Base-by-base conservation (phyloP, 331 rosid genomes). In the Prunus yedoensis region DNA sequence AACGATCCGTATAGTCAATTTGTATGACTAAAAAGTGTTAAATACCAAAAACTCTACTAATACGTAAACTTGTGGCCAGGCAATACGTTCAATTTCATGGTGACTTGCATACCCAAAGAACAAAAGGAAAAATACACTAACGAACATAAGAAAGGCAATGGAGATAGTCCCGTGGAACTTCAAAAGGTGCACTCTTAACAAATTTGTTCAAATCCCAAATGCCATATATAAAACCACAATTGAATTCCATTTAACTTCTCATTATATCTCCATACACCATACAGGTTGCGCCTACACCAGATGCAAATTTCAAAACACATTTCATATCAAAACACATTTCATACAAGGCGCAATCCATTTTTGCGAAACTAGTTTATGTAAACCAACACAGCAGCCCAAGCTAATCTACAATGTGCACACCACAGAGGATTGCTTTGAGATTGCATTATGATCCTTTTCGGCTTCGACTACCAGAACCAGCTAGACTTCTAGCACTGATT, bases 381-480 rank as follows among this genome's bases (percentile, higher is more conserved):
- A 74, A 50, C 13, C 43, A 73, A 28, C 63, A 73, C 70, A 32
- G 28, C 54, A 30, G 10, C 70, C 5, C 3, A 74, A 45, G 56
- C 53, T 45, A 38, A 75, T 81, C 51, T 70, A 71, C 68, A 74
- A 52, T 17, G 38, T 61, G 74, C 75, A 76, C 32, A 43, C 49
- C 21, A n/a, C 20, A 3, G 25, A 20, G 9, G 52, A 68, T 61
- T 18, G 3, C 21, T 45, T 32, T 50, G 56, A 32, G 50, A 49
- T 69, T 85, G 83, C 72, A 52, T 50, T 65, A 83, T 23, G 78
- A 77, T 23, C 94, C 99, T 80, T 78, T 91, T 68, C 88, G 83
- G 88, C 91, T 95, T 63, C 94, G 79, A 86, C 93, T 80, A 61
- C 89, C 69, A 66, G 99, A 71, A 84, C 93, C 89, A 53, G 81